phyloP scores from a whole-genome alignment of 1,284 basidiomycete species.

The Cryptococcus sp. region DNA sequence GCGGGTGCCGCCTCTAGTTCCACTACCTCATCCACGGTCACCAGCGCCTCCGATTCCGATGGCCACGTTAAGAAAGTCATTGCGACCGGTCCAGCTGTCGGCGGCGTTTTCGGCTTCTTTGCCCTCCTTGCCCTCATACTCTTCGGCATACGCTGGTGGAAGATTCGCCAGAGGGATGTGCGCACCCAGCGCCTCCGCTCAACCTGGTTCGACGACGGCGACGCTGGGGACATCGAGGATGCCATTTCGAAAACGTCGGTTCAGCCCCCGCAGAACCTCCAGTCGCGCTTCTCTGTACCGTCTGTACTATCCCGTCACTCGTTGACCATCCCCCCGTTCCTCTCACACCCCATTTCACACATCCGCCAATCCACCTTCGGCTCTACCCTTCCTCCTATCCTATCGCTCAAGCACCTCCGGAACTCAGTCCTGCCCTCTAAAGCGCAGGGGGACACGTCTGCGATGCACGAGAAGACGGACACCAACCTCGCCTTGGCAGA shows the following conservation, averaged over 20 bases:
- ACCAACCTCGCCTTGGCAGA: conserved; percentile 11
- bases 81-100: conserved; percentile 24
- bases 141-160: conserved; percentile 22
- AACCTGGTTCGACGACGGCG: conserved; percentile 33
- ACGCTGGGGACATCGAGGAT: conserved; percentile 7
- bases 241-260: background rate
- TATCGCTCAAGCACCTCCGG: conserved; percentile 4
- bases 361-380: conserved; percentile 1
- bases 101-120: conserved; percentile 25
- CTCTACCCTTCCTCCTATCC: background rate
- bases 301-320: conserved; percentile 13
- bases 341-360: conserved; percentile 7
- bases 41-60: background rate
- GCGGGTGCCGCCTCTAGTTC: background rate
- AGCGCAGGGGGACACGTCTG: background rate
- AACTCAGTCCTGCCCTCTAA: background rate
- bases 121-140: conserved; percentile 17
- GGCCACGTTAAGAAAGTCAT: conserved; percentile 9
- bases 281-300: conserved; percentile 17
- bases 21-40: background rate
- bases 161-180: conserved; percentile 14
- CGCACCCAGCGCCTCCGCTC: conserved; percentile 16
- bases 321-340: conserved; percentile 7
- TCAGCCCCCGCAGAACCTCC: background rate
- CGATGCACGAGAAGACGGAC: background rate